phyloP scores from a whole-genome alignment of 177 flowering plant species.

The Vitis hybrid region DNA sequence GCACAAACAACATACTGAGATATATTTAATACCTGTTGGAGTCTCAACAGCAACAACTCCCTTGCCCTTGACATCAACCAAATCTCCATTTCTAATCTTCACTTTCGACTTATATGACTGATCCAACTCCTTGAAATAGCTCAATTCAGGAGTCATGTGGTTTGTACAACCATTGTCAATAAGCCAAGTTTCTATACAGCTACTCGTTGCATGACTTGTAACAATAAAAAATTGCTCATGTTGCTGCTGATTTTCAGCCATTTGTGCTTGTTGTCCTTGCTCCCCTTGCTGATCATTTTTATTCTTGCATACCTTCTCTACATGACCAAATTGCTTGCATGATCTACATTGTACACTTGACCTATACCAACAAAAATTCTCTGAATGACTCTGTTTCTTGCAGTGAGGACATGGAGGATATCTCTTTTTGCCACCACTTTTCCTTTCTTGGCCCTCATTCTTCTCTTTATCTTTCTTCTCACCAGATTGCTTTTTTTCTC shows the following conservation, averaged over 20 bases:
- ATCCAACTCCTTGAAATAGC: background rate
- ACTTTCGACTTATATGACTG: background rate
- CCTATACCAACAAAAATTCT: no score
- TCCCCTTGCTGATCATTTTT: no score
- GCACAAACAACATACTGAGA: background rate
- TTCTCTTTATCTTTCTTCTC: background rate
- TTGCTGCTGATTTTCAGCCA: no score
- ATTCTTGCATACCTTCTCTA: no score
- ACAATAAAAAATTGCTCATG: background rate
- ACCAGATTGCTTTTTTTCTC: background rate
- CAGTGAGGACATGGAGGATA: no score
- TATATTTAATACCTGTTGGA: background rate
- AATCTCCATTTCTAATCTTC: background rate
- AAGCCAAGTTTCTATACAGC: background rate
- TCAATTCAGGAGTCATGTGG: background rate
- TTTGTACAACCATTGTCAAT: background rate
- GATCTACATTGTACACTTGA: no score
- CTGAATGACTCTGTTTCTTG: no score
- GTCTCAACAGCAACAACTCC: background rate
- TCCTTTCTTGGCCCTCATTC: no score
- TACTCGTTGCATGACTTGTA: background rate
- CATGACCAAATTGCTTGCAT: no score
- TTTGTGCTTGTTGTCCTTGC: no score
- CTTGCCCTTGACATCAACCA: slow-evolving; percentile 1
- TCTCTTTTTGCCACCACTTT: no score